Base-by-base conservation (phyloP, 2,329 filamentous ascomycete genomes). In the Botryotinia globosa region DNA sequence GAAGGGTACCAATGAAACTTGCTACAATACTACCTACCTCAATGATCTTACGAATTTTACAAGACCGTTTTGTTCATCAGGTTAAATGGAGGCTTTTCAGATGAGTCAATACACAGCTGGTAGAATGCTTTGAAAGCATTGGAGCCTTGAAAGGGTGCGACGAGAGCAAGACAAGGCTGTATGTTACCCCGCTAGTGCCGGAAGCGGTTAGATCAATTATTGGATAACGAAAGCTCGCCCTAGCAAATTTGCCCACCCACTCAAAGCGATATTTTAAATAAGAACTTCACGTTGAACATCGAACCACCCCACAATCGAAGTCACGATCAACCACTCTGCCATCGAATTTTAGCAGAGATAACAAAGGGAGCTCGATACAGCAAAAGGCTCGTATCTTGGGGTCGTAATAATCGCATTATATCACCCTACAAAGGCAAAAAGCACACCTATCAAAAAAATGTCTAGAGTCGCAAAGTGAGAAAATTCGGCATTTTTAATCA, bases 381-480 rank as follows among this genome's bases (percentile, higher is more conserved):
- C 20, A 56, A 48, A 69, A 42, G 32, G 34, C 48, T 67, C n/a
- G 37, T 42, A 67, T 67, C 25, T 70, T 70, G 25, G 45, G 29
- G 45, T 39, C 66, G 59, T 48, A 39, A 56, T 32, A 56, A 22
- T 5, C 59, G 39, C 48, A 54, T 32, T 64, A 32, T 22, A 69
- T 56, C 61, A 48, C 72, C 69, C 72, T 51, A 73, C 75, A 34
- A 44, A 65, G 29, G 32, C 37, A 29, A 59, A 54, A 25, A 51
- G 66, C 48, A 68, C 48, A 59, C 32, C 37, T 63, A 61, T 34
- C 34, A 54, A 54, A 56, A 62, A 63, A 67, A 85, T 85, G 84
- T 85, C 84, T 74, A 83, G 82, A 81, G 81, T 83, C 78, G 82
- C 81, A 79, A 84, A 82, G 84, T 85, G 78, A 81, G 83, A 80